Conservation (phyloP, 2,329 filamentous ascomycete genomes). For the Phialemoniopsis sp. region DNA sequence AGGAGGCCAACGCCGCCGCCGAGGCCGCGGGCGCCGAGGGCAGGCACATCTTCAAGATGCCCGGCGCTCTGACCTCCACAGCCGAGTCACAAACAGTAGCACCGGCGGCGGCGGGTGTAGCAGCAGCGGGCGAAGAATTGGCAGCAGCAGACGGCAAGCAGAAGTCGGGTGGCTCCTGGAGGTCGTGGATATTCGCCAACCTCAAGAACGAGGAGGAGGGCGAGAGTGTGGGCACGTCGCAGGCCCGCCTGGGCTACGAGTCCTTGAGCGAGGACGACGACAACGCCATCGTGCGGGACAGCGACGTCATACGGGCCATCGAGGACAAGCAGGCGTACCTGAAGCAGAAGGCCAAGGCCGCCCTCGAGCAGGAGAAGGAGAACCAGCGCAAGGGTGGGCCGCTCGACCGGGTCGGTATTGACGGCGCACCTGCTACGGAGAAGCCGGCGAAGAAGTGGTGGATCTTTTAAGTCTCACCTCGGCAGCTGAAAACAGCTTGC, state of each 20-base stretch:
- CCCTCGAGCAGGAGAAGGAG: conserved; percentile 44
- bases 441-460: conserved; percentile 40
- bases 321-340: conserved; percentile 24
- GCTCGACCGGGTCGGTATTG: conserved; percentile 44
- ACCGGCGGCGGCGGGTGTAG: conserved; percentile 4
- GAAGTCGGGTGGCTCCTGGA: conserved; percentile 18
- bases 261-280: conserved; percentile 26
- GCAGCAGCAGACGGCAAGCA: conserved; percentile 3
- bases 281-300: conserved; percentile 17
- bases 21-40: conserved; percentile 27
- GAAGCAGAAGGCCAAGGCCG: conserved; percentile 34
- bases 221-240: conserved; percentile 11
- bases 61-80: conserved; percentile 39
- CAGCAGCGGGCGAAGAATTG: neutral
- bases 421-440: conserved; percentile 17
- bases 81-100: conserved; percentile 10
- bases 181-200: conserved; percentile 31
- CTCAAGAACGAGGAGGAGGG: conserved; percentile 30
- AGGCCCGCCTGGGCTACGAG: conserved; percentile 22
- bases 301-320: conserved; percentile 21
- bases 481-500: neutral
- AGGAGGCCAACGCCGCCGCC: conserved; percentile 49
- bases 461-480: conserved; percentile 7
- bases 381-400: conserved; percentile 46
- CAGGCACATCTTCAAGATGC: conserved; percentile 31